Base-by-base conservation (phyloP, 1,139 yeast genomes). In the Trichomonascaceae sp. region DNA sequence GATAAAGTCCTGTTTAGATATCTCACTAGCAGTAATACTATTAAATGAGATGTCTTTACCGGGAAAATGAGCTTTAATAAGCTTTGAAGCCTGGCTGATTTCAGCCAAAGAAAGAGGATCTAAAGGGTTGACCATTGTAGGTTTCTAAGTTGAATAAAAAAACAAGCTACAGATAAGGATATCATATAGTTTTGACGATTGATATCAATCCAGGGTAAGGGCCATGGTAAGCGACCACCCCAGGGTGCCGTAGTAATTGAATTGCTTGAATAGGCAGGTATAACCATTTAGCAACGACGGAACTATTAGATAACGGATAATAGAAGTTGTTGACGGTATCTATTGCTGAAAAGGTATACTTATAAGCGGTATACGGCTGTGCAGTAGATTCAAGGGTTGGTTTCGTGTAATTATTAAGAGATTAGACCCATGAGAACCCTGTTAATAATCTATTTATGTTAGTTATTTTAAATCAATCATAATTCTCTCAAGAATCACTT, bases 21-120 rank as follows among this genome's bases (percentile, higher is more conserved):
- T 93, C 71, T 86, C 95, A 65, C 80, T 77, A 57, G 86, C 74
- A 27, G 90, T 81, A 60, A 86, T 75, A 36, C 88, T 83, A 70
- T 85, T 86, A 76, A 85, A 85, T 45, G 53, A 38, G 20, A 58
- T 47, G 15, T 36, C 12, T 15, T 50, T 27, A 12, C 48, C 47
- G 9, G 22, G 18, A 27, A 39, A 43, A 15, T 45, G n/a, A 18
- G 39, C 32, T 6, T 45, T 43, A 38, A 49, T 36, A 30, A 53
- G 22, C 24, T 17, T 17, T 12, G 50, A 30, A 27, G 52, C 52
- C 22, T 17, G 22, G 17, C 27, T 30, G 20, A 53, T 43, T 30
- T 53, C 55, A 6, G 45, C 50, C 15, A 46, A 44, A 15, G 47
- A 20, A 10, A 53, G 52, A 18, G 55, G 55, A 41, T 53, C 52